A percentile compares a stretch with the other conserved stretches of the same genome.
Evolutionary conservation across 495 filamentous ascomycete species (phyloP).

Genomic region (Hypomontagnella submonticulosa): DNA sequence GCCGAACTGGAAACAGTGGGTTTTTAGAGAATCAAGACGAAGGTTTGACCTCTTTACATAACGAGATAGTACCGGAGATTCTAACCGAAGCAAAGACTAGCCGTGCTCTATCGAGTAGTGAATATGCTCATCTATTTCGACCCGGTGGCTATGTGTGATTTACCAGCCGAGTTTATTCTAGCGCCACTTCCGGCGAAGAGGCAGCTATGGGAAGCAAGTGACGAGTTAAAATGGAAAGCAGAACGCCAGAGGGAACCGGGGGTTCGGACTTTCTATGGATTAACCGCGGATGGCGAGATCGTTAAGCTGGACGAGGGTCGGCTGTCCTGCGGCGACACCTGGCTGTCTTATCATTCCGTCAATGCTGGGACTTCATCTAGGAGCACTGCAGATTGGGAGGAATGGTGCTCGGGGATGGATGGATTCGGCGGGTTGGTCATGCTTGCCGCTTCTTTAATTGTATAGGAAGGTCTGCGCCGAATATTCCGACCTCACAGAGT

Average conservation of each 20-base stretch:
- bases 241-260: constrained; percentile 45
- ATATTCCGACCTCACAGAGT: no score
- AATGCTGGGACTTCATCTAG: background rate
- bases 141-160: constrained; percentile 54
- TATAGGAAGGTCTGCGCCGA: no score
- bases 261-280: constrained; percentile 46
- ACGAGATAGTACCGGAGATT: background rate
- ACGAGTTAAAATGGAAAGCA: constrained; percentile 51
- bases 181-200: constrained; percentile 60
- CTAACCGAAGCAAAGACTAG: constrained; percentile 50
- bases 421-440: constrained; percentile 18
- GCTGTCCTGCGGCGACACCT: constrained; percentile 6
- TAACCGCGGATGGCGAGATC: constrained; percentile 50
- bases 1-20: constrained; percentile 57
- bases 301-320: constrained; percentile 4
- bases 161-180: constrained; percentile 52
- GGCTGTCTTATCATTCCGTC: background rate
- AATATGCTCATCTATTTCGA: constrained; percentile 61
- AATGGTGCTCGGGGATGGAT: constrained; percentile 20
- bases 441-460: constrained; percentile 6
- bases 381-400: constrained; percentile 9
- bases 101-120: constrained; percentile 55
- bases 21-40: constrained; percentile 56
- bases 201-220: constrained; percentile 60
- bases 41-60: constrained; percentile 38